Base-by-base conservation (phyloP, 2,329 filamentous ascomycete species). In the Cladosporium colombiae region DNA sequence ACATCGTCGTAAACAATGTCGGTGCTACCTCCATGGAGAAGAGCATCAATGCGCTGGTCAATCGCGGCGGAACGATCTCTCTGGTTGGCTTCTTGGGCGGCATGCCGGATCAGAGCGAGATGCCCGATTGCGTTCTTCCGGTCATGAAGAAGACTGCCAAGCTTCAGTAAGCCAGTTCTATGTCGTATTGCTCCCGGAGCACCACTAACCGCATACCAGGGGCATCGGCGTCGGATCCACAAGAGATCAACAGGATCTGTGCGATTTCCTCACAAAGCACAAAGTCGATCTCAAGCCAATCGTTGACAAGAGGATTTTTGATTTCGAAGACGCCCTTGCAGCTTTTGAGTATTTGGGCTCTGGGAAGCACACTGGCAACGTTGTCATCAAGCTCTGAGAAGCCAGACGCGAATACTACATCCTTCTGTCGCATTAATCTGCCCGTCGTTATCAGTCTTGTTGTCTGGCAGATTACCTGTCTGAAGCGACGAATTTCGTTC, bases 1-100 rank as follows among this genome's bases (percentile, higher is more conserved):
- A 83, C 68, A 78, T 82, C 50, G 79, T 82, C 46, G 75, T 84
- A 37, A 81, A 84, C 69, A 76, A 79, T n/a, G 80, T 81, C 11
- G 80, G 81, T 16, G 78, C 80, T 2, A 73, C 77, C 25, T 82
- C 82, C 1, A 69, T 84, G 33, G 31, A 65, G 35, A 77, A 77
- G 61, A 76, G 74, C 0, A 78, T 79, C 35, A 76, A 78, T 13
- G 62, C 31, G 29, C 29, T 61, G 14, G 61, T 63, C 8, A 57
- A 35, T 2, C 77, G 78, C n/a, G 65, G 44, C 10, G 68, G 67
- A 18, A 66, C 59, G 2, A 55, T 69, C 6, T 59, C 56, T n/a
- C 49, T 60, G 49, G 65, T 68, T 29, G 67, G 67, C 2, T 68
- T 64, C 46, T 37, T 68, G 21, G 58, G 50, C 18, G 58, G 58